Conservation (phyloP, 1,284 basidiomycete genomes). For the Inonotus obliquus region DNA sequence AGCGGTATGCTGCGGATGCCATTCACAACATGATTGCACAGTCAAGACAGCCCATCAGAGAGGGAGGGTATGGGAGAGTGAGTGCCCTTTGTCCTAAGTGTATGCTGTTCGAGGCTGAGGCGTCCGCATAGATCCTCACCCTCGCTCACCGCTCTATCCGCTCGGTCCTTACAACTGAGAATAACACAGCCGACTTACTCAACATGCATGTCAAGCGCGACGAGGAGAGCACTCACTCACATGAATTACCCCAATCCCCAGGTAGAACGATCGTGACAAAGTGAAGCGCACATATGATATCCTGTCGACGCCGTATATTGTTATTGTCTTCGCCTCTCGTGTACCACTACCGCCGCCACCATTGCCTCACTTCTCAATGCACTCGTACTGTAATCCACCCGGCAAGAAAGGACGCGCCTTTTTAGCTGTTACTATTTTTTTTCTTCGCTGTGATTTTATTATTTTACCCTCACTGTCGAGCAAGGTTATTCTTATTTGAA, state of each 20-base stretch:
- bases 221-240: conserved; percentile 15
- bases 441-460: neutral
- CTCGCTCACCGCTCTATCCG: conserved; percentile 65
- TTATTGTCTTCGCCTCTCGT: neutral
- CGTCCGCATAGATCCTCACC: conserved; percentile 50
- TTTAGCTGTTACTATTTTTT: neutral
- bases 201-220: conserved; percentile 45
- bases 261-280: conserved; percentile 28
- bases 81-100: conserved; percentile 26
- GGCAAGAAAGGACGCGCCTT: neutral
- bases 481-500: neutral
- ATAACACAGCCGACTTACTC: conserved; percentile 60
- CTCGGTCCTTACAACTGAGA: conserved; percentile 59
- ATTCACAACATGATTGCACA: conserved; percentile 75
- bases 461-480: neutral
- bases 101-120: neutral
- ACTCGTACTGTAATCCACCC: neutral
- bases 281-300: neutral
- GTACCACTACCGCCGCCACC: neutral
- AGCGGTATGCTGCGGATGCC: conserved; percentile 69
- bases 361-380: neutral
- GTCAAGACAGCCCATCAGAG: conserved; percentile 56
- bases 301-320: neutral
- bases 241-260: conserved; percentile 19
- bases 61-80: conserved; percentile 72